phyloP scores from a whole-genome alignment of 768 basidiomycete species.

The Clitopilus passeckerianus region DNA sequence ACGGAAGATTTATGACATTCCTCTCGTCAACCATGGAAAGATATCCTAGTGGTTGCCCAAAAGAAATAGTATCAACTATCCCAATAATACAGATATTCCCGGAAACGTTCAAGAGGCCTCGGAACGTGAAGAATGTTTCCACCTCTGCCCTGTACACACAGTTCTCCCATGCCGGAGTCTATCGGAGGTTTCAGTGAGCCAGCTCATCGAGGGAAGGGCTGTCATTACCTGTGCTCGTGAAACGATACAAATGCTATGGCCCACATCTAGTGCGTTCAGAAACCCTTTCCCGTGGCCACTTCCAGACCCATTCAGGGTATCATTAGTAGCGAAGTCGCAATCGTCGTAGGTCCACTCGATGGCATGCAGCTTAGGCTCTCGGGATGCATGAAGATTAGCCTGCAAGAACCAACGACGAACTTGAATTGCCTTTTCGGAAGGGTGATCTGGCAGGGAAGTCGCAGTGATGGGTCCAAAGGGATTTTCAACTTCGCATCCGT shows the following conservation, averaged over 20 bases:
- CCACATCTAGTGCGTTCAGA: background rate
- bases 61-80: too few relatives aligned
- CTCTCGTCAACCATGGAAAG: too few relatives aligned
- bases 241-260: background rate
- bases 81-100: too few relatives aligned
- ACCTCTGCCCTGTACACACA: background rate
- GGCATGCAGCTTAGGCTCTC: background rate
- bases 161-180: background rate
- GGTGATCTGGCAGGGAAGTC: background rate
- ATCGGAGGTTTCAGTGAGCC: background rate
- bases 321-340: background rate
- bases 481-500: background rate
- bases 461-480: background rate
- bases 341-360: background rate
- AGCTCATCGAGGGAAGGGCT: background rate
- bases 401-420: background rate
- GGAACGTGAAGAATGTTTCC: background rate
- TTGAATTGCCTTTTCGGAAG: background rate
- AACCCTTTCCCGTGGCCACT: background rate
- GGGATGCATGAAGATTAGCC: background rate
- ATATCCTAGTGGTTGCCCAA: too few relatives aligned
- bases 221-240: background rate
- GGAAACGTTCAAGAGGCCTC: too few relatives aligned
- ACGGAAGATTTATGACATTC: too few relatives aligned
- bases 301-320: background rate